phyloP scores from a whole-genome alignment of 768 basidiomycete genomes.

The Tricholoma hemisulphureum region DNA sequence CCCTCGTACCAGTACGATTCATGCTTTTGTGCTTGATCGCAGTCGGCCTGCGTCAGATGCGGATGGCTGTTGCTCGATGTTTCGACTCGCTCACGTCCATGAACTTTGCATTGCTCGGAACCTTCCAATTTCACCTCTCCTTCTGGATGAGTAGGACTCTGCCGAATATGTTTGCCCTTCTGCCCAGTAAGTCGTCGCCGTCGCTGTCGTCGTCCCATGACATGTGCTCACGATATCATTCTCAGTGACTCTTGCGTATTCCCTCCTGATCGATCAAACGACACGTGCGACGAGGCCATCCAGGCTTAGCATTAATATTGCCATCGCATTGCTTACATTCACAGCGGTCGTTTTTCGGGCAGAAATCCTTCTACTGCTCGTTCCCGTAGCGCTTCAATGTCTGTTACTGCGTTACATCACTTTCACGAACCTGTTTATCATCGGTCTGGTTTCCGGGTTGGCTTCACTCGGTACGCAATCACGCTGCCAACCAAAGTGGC shows the following conservation, averaged over 20 bases:
- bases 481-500: not conserved
- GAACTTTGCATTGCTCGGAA: constrained; percentile 65
- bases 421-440: constrained; percentile 42
- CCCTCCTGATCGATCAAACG: constrained; percentile 44
- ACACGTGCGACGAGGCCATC: constrained; percentile 41
- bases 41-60: constrained; percentile 59
- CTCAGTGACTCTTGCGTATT: constrained; percentile 59
- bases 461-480: constrained; percentile 49
- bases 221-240: not conserved
- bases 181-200: constrained; percentile 68
- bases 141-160: constrained; percentile 94
- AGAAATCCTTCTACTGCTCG: constrained; percentile 71
- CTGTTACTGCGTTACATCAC: constrained; percentile 42
- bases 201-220: too few species aligned
- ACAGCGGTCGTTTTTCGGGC: constrained; percentile 73
- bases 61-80: constrained; percentile 59
- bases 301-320: constrained; percentile 30
- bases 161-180: constrained; percentile 92
- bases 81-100: constrained; percentile 60
- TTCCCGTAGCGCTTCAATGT: constrained; percentile 56
- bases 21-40: constrained; percentile 41
- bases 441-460: constrained; percentile 49
- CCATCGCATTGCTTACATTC: constrained; percentile 63
- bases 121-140: constrained; percentile 85
- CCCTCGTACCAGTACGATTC: constrained; percentile 54